Evolutionary conservation across 1,139 yeast species (phyloP), one percentile per base, ranked within the genome.

Genomic region (Trichomonascaceae sp.): DNA sequence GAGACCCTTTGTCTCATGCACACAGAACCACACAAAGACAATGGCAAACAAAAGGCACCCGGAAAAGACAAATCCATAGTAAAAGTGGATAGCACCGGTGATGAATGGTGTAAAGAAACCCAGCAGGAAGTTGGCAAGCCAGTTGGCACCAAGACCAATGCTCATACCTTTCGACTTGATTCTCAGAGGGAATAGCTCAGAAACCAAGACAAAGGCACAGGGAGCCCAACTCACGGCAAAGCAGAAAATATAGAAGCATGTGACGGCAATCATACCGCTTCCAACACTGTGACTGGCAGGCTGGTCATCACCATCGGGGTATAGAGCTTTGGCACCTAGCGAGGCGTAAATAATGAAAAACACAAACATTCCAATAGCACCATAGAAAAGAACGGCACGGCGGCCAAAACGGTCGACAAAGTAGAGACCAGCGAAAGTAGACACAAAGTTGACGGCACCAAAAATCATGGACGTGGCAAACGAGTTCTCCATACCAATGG

Each of bases 141-240:
- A 81, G 61, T 80, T 81, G 23, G 81, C 71, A 13, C 82, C 81
- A 28, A 73, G 65, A 36, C 85, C 50, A 29, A 46, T 38, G 75
- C 87, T 32, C 66, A 81, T 78, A 38, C 84, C 82, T 62, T 78
- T 76, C 25, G 87, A 73, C 60, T 89, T 72, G 44, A 79, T 75
- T 48, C 87, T 73, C 43, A 80, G 65, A 35, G 93, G 87, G 58
- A 72, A 82, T 28, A 79, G 65, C 59, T 82, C 94, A 27, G 89
- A 76, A 35, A 77, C 71, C 46, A 80, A 76, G 36, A 78, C 78
- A 71, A 75, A 84, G 29, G 76, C 77, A 51, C 77, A 73, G 49
- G 93, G 89, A 42, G 89, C 93, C 93, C 93, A 82, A 4, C 93
- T 76, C 26, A 79, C 69, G 22, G 94, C 89, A 54, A 82, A 84